Evolutionary conservation across 2,329 filamentous ascomycete genomes (phyloP).

Genomic region (Paraphoma chrysanthemicola): DNA sequence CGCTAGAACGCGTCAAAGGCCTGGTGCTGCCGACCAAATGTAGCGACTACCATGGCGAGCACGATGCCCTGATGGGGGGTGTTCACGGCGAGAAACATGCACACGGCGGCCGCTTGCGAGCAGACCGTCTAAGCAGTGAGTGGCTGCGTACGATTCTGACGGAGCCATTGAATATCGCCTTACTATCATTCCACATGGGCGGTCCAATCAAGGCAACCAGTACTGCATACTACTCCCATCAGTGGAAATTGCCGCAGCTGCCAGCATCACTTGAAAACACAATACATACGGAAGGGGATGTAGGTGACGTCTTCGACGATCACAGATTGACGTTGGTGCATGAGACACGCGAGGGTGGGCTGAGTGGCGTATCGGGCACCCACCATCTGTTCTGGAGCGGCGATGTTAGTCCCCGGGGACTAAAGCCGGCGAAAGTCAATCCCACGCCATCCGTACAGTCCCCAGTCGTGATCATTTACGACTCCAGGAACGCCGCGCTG

Average conservation of each 20-base stretch:
- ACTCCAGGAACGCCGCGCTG: constrained; percentile 11
- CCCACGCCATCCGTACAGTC: too few species aligned
- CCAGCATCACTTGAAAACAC: not conserved
- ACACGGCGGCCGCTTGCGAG: not conserved
- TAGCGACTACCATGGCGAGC: not conserved
- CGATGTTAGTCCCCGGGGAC: constrained; percentile 5
- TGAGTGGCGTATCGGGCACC: constrained; percentile 3
- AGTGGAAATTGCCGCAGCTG: constrained; percentile 10
- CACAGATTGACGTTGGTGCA: constrained; percentile 15
- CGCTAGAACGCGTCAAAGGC: not conserved
- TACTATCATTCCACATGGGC: constrained; percentile 17
- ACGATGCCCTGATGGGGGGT: not conserved
- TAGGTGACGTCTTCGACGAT: constrained; percentile 7
- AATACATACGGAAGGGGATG: constrained; percentile 15
- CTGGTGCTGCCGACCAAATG: not conserved
- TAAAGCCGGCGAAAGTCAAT: not conserved
- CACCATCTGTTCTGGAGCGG: constrained; percentile 12
- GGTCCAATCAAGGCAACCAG: constrained; percentile 19
- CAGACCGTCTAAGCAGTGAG: too few species aligned
- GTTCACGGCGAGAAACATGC: not conserved
- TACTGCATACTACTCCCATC: constrained; percentile 8
- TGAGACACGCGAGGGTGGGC: constrained; percentile 8
- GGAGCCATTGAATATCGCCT: constrained; percentile 14
- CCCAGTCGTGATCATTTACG: constrained; percentile 14
- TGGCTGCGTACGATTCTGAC: not conserved